phyloP scores from a whole-genome alignment of 129 eudicot genomes.

The Tagetes erecta region DNA sequence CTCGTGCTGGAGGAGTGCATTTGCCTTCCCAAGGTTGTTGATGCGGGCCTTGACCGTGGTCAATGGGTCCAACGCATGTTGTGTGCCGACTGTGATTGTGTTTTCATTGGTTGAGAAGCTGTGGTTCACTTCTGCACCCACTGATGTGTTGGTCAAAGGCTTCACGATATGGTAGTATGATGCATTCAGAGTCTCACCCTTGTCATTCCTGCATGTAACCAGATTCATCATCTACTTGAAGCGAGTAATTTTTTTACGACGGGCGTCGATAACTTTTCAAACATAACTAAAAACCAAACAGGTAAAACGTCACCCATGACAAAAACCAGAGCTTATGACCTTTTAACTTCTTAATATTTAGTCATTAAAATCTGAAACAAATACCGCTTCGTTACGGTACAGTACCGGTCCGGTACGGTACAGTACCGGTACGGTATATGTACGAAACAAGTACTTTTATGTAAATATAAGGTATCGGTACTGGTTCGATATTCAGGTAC shows the following conservation, averaged over 20 bases:
- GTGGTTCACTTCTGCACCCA: constrained; percentile 5
- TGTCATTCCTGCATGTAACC: constrained; percentile 12
- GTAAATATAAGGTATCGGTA: no score
- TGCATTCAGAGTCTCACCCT: constrained; percentile 6
- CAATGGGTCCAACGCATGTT: background rate
- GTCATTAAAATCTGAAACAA: no score
- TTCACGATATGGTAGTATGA: constrained; percentile 10
- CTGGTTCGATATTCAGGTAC: no score
- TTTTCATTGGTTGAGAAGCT: constrained; percentile 12
- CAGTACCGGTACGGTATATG: no score
- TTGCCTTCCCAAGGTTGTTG: constrained; percentile 5
- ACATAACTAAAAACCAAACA: background rate
- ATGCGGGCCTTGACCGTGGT: constrained; percentile 11
- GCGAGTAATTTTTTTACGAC: background rate
- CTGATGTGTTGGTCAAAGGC: constrained; percentile 11
- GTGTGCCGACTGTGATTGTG: constrained; percentile 11
- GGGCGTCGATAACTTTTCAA: background rate
- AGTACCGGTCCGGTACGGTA: no score
- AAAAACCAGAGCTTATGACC: background rate
- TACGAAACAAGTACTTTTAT: no score
- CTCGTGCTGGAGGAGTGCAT: constrained; percentile 71
- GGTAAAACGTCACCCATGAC: background rate
- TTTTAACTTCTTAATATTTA: background rate
- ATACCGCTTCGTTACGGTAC: no score
- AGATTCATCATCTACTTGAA: background rate